These are phyloP conservation scores for Colletotrichum lindemuthianum DNA, from an alignment of 2,329 filamentous ascomycete species.

Conservation along the genomic window DNA sequence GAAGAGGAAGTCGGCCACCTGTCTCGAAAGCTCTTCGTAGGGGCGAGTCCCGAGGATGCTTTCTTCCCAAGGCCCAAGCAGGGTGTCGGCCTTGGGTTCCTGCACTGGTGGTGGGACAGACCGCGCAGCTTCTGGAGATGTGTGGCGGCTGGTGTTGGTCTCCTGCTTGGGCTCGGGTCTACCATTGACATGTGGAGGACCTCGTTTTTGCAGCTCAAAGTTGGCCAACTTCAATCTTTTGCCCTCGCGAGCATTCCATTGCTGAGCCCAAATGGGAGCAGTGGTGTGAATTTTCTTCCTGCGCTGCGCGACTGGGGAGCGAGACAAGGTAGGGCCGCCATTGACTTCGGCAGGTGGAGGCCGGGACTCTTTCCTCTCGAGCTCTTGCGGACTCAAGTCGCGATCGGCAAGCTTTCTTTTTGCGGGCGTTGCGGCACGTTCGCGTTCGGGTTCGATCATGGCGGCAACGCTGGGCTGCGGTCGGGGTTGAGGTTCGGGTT, in stretches of 20 bases:
- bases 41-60: slow-evolving; percentile 77
- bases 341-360: slow-evolving; percentile 62
- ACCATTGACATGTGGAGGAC: slow-evolving; percentile 50
- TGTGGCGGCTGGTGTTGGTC: slow-evolving; percentile 51
- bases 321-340: slow-evolving; percentile 44
- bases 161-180: slow-evolving; percentile 48
- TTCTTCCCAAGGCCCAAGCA: slow-evolving; percentile 69
- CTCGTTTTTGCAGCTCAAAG: slow-evolving; percentile 55
- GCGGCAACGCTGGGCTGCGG: slow-evolving; percentile 30
- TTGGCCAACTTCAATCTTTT: slow-evolving; percentile 55
- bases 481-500: slow-evolving; percentile 35
- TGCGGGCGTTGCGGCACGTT: slow-evolving; percentile 51
- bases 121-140: slow-evolving; percentile 58
- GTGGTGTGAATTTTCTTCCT: slow-evolving; percentile 53
- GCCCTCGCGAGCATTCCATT: slow-evolving; percentile 46
- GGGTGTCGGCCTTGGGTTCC: slow-evolving; percentile 38
- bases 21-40: slow-evolving; percentile 77
- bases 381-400: slow-evolving; percentile 59
- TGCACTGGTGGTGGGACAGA: slow-evolving; percentile 38
- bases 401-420: slow-evolving; percentile 62
- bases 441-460: slow-evolving; percentile 44
- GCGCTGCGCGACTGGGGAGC: slow-evolving; percentile 42
- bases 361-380: slow-evolving; percentile 59
- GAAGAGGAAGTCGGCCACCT: slow-evolving; percentile 85
- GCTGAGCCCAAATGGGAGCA: slow-evolving; percentile 61